A percentile compares a stretch with the other conserved stretches of the same genome.
These are phyloP conservation scores for Cladosporium halotolerans DNA, from an alignment of 2,329 filamentous ascomycete genomes.

Conservation along the genomic window DNA sequence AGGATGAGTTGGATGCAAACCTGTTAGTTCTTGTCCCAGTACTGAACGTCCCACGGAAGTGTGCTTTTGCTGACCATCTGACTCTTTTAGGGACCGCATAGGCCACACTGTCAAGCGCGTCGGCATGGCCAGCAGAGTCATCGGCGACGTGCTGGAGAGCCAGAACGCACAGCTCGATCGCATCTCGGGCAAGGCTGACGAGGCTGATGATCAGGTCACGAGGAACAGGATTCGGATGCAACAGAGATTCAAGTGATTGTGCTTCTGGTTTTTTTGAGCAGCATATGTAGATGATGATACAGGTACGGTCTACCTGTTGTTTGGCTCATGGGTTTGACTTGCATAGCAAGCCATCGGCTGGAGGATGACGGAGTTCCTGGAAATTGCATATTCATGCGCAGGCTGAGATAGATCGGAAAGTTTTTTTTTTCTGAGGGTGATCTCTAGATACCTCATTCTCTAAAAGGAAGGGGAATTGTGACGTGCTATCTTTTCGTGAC, in stretches of 20 bases:
- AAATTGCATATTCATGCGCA: too few relatives aligned
- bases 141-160: conserved; percentile 65
- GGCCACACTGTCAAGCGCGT: conserved; percentile 61
- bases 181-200: conserved; percentile 65
- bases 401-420: too few relatives aligned
- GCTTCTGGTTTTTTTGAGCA: too few relatives aligned
- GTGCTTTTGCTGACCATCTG: conserved; percentile 31
- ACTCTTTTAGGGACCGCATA: conserved; percentile 55
- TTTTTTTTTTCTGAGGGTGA: too few relatives aligned
- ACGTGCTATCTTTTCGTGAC: too few relatives aligned
- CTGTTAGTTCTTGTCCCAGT: conserved; percentile 19
- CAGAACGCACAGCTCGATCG: conserved; percentile 74
- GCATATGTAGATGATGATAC: too few relatives aligned
- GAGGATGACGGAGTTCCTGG: too few relatives aligned
- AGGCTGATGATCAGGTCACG: conserved; percentile 72
- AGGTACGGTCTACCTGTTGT: too few relatives aligned
- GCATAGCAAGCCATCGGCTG: too few relatives aligned
- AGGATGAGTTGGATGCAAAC: conserved; percentile 38
- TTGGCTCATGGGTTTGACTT: too few relatives aligned
- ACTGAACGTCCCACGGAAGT: conserved; percentile 12
- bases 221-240: conserved; percentile 52
- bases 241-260: background rate
- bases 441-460: too few relatives aligned
- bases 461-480: too few relatives aligned
- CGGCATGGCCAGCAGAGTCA: conserved; percentile 67